These are phyloP conservation scores for Kluyveromyces marxianus DNA, from an alignment of 1,139 yeast genomes.

Conservation along the genomic window DNA sequence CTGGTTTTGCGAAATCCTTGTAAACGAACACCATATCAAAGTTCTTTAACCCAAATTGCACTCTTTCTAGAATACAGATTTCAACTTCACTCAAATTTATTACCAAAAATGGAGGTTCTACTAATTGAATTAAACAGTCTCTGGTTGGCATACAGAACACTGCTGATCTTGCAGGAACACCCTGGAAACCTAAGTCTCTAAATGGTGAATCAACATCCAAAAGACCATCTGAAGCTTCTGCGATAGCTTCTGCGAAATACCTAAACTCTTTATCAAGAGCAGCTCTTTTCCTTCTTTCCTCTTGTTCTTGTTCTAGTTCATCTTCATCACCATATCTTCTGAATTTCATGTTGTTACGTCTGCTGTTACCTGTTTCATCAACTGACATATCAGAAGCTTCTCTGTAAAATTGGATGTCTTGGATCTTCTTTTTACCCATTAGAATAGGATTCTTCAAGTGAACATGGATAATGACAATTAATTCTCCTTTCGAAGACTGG, in stretches of 20 bases:
- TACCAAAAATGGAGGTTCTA: conserved; percentile 93
- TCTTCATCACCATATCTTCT: conserved; percentile 97
- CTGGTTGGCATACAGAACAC: conserved; percentile 96
- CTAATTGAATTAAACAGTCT: conserved; percentile 87
- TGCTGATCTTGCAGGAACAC: conserved; percentile 94
- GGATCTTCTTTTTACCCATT: conserved; percentile 93
- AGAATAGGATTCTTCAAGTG: conserved; percentile 88
- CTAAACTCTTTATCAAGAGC: conserved; percentile 88
- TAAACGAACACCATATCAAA: conserved; percentile 93
- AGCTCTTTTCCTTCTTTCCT: conserved; percentile 88
- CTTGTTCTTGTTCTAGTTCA: conserved; percentile 97
- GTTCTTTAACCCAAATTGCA: conserved; percentile 92
- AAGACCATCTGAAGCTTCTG: conserved; percentile 75
- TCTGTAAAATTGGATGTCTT: conserved; percentile 91
- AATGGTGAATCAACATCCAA: conserved; percentile 90
- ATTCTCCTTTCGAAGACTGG: conserved; percentile 94
- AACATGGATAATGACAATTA: conserved; percentile 86
- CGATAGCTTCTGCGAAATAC: conserved; percentile 80
- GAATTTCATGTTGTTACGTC: conserved; percentile 45
- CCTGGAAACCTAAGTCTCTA: conserved; percentile 93
- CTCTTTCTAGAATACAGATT: conserved; percentile 92
- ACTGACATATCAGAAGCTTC: conserved; percentile 96
- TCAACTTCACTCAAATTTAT: conserved; percentile 88
- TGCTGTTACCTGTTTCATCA: conserved; percentile 95
- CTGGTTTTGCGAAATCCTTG: conserved; percentile 82